Base-by-base conservation (phyloP, 345 rosid species). In the Gossypium stocksii region DNA sequence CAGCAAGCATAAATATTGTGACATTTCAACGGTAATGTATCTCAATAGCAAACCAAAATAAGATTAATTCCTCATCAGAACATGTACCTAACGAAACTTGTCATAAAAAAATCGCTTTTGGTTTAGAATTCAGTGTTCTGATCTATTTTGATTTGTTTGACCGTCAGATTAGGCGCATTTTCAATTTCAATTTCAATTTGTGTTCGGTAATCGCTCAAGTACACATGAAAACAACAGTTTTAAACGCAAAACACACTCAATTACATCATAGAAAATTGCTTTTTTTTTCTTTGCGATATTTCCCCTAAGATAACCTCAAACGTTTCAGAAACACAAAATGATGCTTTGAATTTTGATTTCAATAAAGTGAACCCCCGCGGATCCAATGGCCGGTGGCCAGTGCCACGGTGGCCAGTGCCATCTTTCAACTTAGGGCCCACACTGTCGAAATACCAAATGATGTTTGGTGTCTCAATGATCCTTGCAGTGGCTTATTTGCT, bases 381-480 rank as follows among this genome's bases (percentile, higher is more conserved):
- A 72, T 89, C 1, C 46, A 10, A 2, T 1, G 11, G 12, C 90
- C 89, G 0, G 81, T 34, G 76, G 77, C 80, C 81, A 22, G 78
- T 90, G 66, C 71, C 92, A 13, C 89, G 0, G 81, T 34, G 76
- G 77, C 80, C 81, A 22, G 78, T 90, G 66, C 71, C 92, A 13
- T 78, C 86, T 49, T 65, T 94, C 16, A 86, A 78, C 79, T 77
- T 92, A 2, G 93, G 86, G 67, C 58, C 22, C 80, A 81, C 71
- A 81, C 65, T 22, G 38, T 87, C 19, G 75, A 49, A 22, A 68
- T 83, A 86, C 80, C 82, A 85, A 74, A 86, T 87, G 83, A 68
- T 88, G 48, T 92, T 88, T 44, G 97, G 97, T 11, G 41, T 86
- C 56, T 38, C 88, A n/a, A 84, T 94, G 91, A 87, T 92, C 74